These are phyloP conservation scores for Hypericum perforatum DNA, from an alignment of 345 rosid species.

Conservation along the genomic window DNA sequence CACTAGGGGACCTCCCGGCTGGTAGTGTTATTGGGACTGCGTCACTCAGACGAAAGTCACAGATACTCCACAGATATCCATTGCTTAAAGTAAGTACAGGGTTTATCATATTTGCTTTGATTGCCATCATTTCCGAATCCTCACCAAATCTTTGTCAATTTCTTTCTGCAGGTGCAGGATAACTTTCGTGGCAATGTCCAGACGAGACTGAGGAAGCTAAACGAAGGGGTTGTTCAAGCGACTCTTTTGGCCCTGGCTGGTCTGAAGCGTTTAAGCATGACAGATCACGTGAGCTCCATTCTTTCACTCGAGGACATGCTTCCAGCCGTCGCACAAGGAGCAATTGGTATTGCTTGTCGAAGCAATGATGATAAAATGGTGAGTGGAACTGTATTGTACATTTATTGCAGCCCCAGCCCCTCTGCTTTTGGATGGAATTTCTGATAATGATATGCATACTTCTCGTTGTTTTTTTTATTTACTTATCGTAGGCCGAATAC, in stretches of 20 bases:
- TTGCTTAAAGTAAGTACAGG: conserved; percentile 43
- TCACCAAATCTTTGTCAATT: conserved; percentile 10
- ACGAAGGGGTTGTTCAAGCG: conserved; percentile 77
- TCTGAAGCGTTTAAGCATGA: conserved; percentile 81
- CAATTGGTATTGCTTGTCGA: conserved; percentile 95
- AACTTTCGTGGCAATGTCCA: conserved; percentile 96
- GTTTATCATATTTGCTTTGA: not conserved
- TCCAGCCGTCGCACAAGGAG: conserved; percentile 99
- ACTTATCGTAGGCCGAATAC: conserved; percentile 46
- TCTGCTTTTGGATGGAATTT: not conserved
- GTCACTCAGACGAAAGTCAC: conserved; percentile 93
- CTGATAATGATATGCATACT: conserved; percentile 1
- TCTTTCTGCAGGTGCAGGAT: conserved; percentile 55
- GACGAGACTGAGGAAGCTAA: conserved; percentile 79
- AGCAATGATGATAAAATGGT: conserved; percentile 81
- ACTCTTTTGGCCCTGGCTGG: conserved; percentile 95
- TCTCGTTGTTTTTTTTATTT: not conserved
- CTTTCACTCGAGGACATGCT: conserved; percentile 88
- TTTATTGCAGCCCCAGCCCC: too few relatives aligned
- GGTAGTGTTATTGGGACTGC: conserved; percentile 94
- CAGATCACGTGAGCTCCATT: conserved; percentile 65
- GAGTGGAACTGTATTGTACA: too few relatives aligned
- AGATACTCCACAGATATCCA: conserved; percentile 83
- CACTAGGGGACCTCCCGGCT: conserved; percentile 74
- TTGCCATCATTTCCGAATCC: not conserved